phyloP scores from a whole-genome alignment of 1,139 yeast species.

The Kluyveromyces marxianus region DNA sequence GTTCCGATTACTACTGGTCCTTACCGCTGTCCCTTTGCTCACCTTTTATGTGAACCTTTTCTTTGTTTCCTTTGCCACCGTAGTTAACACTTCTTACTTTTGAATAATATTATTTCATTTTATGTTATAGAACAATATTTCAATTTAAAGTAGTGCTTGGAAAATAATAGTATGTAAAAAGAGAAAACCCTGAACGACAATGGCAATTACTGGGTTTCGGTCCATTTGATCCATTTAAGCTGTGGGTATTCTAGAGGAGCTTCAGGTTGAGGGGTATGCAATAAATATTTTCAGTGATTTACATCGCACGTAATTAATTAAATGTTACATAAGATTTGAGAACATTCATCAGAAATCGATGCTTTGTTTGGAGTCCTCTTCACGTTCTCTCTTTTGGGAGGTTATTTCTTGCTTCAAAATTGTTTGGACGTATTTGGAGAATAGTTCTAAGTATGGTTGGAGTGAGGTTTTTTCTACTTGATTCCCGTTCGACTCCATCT shows the following conservation, averaged over 20 bases:
- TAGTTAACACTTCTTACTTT: background rate
- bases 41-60: no score
- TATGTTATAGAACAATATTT: background rate
- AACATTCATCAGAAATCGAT: conserved; percentile 5
- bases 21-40: background rate
- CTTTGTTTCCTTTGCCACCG: conserved; percentile 4
- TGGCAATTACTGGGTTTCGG: no score
- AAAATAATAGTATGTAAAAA: no score
- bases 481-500: conserved; percentile 31
- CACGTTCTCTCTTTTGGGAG: conserved; percentile 40
- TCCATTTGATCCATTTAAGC: no score
- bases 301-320: no score
- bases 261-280: no score
- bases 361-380: conserved; percentile 16
- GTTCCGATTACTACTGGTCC: background rate
- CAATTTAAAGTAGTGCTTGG: background rate
- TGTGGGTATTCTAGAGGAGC: no score
- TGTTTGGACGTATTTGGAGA: conserved; percentile 53
- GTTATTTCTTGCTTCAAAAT: conserved; percentile 51
- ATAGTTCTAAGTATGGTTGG: conserved; percentile 67
- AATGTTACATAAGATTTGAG: no score
- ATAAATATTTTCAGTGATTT: no score
- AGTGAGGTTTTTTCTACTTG: conserved; percentile 65
- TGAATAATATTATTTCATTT: background rate
- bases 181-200: no score